Evolutionary conservation across 192 early-diverging fungal species (phyloP), one percentile per base, ranked within the genome.

Genomic region (Podila minutissima): DNA sequence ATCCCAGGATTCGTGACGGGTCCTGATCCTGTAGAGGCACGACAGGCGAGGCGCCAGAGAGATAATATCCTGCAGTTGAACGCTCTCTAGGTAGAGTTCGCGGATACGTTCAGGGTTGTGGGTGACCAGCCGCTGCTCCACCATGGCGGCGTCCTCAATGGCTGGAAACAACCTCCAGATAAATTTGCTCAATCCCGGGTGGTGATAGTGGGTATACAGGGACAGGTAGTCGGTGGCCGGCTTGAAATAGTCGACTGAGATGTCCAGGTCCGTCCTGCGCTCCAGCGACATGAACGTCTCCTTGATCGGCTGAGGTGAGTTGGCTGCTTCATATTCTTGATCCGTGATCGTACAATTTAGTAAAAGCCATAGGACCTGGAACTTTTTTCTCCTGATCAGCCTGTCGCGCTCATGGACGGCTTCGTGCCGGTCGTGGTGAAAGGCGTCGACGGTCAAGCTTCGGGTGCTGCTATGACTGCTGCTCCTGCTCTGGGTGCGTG

Each of bases 381-480:
- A 62, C 38, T 73, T 81, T 67, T 81, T 81, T 41, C 67, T 65
- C 55, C 69, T 81, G 31, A 81, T 66, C 33, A 81, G 57, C 26
- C 65, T 49, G 13, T 81, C 77, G 6, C 77, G 59, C 22, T 81
- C 70, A 26, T 67, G 37, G 17, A 73, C 62, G 19, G 67, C 77
- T 29, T 81, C 62, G 26, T 73, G 72, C 49, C 71, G 37, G 28
- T 71, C 77, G 13, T 73, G 66, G 35, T 59, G 53, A 67, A 73
- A 81, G 22, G 67, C 62, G 20, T 81, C 77, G 32, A 63, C 69
- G 28, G 69, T 49, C 67, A 64, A 60, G 22, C 71, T 73, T 48
- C 77, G 62, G 0, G 77, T 81, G 62, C 77, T 81, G 53, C 77
- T 81, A 32, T 68, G 77, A 63, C 77, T 81, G 29, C 77, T 81